Evolutionary conservation across 176 grass and related monocot genomes (phyloP), one percentile per base, ranked within the genome.

Genomic region (Triticum urartu): DNA sequence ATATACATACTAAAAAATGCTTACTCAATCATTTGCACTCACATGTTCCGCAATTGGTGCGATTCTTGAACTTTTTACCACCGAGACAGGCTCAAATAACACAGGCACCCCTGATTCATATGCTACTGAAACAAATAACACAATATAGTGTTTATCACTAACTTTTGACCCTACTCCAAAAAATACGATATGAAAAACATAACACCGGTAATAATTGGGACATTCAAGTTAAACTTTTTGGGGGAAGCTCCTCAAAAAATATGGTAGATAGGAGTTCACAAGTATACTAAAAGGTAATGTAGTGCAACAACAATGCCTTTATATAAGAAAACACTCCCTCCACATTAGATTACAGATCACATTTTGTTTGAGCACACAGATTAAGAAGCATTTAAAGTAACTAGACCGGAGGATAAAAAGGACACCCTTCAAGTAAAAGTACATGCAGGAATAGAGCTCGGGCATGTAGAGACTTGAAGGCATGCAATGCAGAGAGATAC

Each of bases 81-180:
- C 75, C 26, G 96, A 98, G 58, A 98, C 96, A 34, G 96, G 96
- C 69, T 98, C 96, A 94, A 98, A 98, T 79, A 94, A 94, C 43
- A 95, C 84, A 36, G 93, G 96, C 30, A 95, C 83, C 25, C 84
- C 92, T 68, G 88, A 89, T 80, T 79, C 84, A 77, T 79, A 86
- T 85, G 96, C 91, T 80, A 91, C 96, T 98, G 86, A 45, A 86
- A 71, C 89, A 86, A 72, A 47, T 86, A 85, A 81, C 5, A 79
- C 12, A 83, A 74, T 21, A 82, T 83, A 56, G 2, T 67, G 68
- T 80, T 68, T 62, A 80, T 13, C 20, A 70, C 80, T 39, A 62
- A 87, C 36, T 64, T 75, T 86, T 86, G 2, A 86, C 20, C 63
- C 25, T 63, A 79, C 66, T 77, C 54, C 28, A 79, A 79, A 76